Percentiles rank a stretch among this genome's conserved stretches.
Evolutionary conservation across 257 asterid species (phyloP).

Genomic region (Nicotiana benthamiana): DNA sequence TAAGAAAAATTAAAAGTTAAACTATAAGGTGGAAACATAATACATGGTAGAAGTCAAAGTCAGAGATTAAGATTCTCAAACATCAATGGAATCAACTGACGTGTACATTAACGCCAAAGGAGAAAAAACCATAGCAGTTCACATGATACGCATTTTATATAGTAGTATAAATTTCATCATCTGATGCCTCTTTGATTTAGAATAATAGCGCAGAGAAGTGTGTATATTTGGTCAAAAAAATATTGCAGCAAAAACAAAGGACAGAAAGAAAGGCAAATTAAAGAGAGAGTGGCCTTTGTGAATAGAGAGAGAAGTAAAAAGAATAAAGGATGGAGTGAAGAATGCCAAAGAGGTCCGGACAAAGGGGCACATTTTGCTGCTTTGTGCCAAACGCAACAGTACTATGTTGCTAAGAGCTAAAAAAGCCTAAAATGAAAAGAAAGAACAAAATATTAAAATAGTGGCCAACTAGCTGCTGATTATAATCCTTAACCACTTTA

Average conservation of each 20-base stretch:
- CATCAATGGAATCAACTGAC: conserved; percentile 20
- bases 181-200: neutral
- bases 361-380: conserved; percentile 4
- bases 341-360: conserved; percentile 10
- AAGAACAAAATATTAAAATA: no score
- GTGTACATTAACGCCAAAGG: conserved; percentile 29
- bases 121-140: conserved; percentile 21
- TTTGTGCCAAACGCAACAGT: neutral
- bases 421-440: no score
- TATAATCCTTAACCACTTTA: no score
- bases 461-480: no score
- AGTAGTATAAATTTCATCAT: neutral
- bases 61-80: conserved; percentile 21
- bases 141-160: conserved; percentile 17
- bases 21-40: neutral
- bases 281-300: neutral
- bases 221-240: neutral
- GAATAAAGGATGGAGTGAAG: conserved; percentile 7
- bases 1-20: no score
- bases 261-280: conserved; percentile 3
- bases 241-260: neutral
- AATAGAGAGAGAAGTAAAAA: neutral
- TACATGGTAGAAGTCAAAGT: conserved; percentile 10
- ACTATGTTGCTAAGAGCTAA: neutral
- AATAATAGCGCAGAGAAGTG: neutral